Conservation (phyloP, 1,139 yeast species). For the Suhomyces anneliseae region DNA sequence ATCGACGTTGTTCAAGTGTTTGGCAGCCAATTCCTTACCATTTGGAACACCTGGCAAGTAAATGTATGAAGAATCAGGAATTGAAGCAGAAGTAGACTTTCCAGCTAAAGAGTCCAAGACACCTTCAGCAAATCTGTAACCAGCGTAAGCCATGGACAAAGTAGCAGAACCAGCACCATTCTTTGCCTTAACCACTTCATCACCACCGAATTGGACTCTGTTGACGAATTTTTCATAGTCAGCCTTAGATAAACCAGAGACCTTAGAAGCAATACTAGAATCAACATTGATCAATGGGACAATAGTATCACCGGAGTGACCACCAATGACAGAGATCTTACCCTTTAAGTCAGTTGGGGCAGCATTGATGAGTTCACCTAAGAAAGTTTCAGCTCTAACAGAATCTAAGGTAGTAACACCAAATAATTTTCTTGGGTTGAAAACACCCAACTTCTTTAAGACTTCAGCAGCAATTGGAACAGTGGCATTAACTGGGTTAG, state of each 20-base stretch:
- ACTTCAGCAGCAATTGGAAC: conserved; percentile 77
- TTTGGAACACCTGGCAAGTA: conserved; percentile 57
- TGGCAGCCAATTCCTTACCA: conserved; percentile 45
- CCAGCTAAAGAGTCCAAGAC: conserved; percentile 47
- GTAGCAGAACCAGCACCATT: conserved; percentile 80
- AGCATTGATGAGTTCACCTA: conserved; percentile 43
- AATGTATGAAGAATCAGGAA: conserved; percentile 61
- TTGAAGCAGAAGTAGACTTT: conserved; percentile 18
- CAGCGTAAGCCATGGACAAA: conserved; percentile 76
- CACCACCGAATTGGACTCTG: conserved; percentile 76
- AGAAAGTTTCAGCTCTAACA: conserved; percentile 68
- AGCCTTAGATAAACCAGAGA: conserved; percentile 28
- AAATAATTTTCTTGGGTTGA: conserved; percentile 62
- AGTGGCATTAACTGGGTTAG: conserved; percentile 75
- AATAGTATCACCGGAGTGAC: conserved; percentile 77
- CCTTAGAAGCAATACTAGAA: conserved; percentile 26
- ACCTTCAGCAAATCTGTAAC: conserved; percentile 61
- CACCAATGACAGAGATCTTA: conserved; percentile 65
- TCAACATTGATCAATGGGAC: conserved; percentile 52
- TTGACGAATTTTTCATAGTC: conserved; percentile 49
- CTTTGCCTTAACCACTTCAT: conserved; percentile 76
- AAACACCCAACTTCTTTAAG: conserved; percentile 59
- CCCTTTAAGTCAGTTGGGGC: conserved; percentile 43
- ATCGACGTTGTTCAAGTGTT: conserved; percentile 40
- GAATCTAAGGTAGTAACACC: conserved; percentile 75